Base-by-base conservation (phyloP, 805 yeast species). In the Clavispora vitiphila region DNA sequence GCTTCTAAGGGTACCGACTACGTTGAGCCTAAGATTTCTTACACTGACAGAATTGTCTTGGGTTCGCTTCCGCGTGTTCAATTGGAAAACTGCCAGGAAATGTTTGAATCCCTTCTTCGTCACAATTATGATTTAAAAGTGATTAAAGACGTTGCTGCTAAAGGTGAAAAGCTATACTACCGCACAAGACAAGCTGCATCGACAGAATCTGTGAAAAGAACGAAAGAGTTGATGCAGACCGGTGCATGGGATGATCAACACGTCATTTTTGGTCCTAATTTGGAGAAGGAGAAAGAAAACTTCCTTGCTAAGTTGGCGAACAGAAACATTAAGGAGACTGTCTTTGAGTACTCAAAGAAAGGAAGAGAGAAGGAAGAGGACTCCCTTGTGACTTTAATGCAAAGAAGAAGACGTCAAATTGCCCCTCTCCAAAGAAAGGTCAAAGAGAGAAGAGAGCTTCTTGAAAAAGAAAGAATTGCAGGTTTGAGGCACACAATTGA, bases 171-270 rank as follows among this genome's bases (percentile, higher is more conserved):
- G 57, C 71, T 91, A 46, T 93, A 87, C 58, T 73, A 82, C 57
- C 81, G 88, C 62, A 87, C 97, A 2, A 77, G 96, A 56, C 80
- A 83, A 36, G 75, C 95, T 1, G 96, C 99, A 0, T 86, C 96
- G 3, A 71, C 69, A 19, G 96, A 88, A 57, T 82, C 95, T n/a
- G 76, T 87, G 27, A 86, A 85, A 55, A 72, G 98, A 56, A 74
- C 95, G 15, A 89, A 85, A 59, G 96, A 88, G 56, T 70, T 91
- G 35, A 64, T 81, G 43, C 71, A 69, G 8, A 70, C 79, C 15
- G 89, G 90, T 2, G 50, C 64, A 6, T 93, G 98, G 97, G 96
- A 91, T 60, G 88, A 78, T 16, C 91, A 85, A 55, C 88, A 88
- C 62, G 64, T 89, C 24, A 60, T 86, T 40, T 86, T 89, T 58